Base-by-base conservation (phyloP, 2,329 filamentous ascomycete genomes). In the Fusarium bactridioides region DNA sequence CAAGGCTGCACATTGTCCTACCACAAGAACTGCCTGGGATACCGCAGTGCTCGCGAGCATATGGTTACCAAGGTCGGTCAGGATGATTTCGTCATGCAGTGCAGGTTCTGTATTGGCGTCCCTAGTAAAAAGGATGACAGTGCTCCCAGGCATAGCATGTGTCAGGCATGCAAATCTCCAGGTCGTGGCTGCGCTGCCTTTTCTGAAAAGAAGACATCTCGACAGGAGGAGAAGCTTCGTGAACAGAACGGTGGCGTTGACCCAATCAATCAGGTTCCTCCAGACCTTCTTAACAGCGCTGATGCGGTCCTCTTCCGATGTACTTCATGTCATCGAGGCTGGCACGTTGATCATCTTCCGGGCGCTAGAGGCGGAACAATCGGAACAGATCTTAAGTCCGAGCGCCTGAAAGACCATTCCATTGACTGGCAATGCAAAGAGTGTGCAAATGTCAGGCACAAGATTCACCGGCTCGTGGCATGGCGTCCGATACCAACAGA, bases 1-100 rank as follows among this genome's bases (percentile, higher is more conserved):
- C 97, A 99, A 82, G 96, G 96, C 35, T 99, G 96, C 79, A 94
- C 92, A 4, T 85, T 91, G 53, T 87, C 93, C 0, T 97, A 94
- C 74, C 96, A 99, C 82, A 94, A 93, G 80, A 83, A 83, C 44
- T 99, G 96, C 78, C 86, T 99, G 33, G 94, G 95, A 3, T 85
- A 87, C 54, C 89, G 96, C 55, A 88, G 87, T 57, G 84, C 80
- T 18, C 88, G 96, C 67, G 94, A 97, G n/a, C 96, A 98, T 79
- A 84, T 96, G 40, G 94, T 94, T 15, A 98, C 94, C 29, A 99
- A 98, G 80, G 82, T 98, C 58, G 91, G 86, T 5, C 85, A 92
- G 2, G 90, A 92, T 5, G 82, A 92, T 41, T 98, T 97, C 75
- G 91, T 99, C 21, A 84, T 99, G 43, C 96, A 99, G 79, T 99